These are phyloP conservation scores for Didymella arachidicola DNA, from an alignment of 2,329 filamentous ascomycete species.

Conservation along the genomic window DNA sequence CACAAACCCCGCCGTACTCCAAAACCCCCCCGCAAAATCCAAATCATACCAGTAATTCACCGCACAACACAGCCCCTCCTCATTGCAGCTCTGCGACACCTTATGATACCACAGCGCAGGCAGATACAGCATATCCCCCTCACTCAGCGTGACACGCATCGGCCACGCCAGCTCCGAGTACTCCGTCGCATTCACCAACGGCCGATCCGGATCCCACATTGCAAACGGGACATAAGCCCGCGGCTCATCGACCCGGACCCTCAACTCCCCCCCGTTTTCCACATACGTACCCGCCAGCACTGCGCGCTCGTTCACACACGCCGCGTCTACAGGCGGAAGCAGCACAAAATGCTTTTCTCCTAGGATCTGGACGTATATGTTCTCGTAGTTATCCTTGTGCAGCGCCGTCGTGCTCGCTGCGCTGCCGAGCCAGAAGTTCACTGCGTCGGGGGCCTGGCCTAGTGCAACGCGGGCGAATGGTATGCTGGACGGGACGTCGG, in stretches of 20 bases:
- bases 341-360: conserved; percentile 79
- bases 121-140: conserved; percentile 83
- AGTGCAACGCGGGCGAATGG: conserved; percentile 78
- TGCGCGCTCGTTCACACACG: conserved; percentile 71
- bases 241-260: conserved; percentile 44
- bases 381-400: conserved; percentile 87
- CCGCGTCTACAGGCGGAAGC: conserved; percentile 73
- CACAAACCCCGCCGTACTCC: conserved; percentile 65
- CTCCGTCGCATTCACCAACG: conserved; percentile 55
- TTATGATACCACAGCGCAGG: conserved; percentile 86
- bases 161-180: conserved; percentile 69
- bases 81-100: conserved; percentile 73
- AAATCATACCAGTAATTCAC: conserved; percentile 91
- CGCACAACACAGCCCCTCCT: conserved; percentile 76
- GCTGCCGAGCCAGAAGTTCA: conserved; percentile 84
- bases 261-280: conserved; percentile 24
- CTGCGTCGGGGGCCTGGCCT: conserved; percentile 70
- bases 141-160: conserved; percentile 71
- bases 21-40: conserved; percentile 75
- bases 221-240: conserved; percentile 69
- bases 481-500: conserved; percentile 69
- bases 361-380: conserved; percentile 79
- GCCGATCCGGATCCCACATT: conserved; percentile 75
- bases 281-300: conserved; percentile 68
- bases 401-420: conserved; percentile 72